phyloP scores from a whole-genome alignment of 805 yeast genomes.

The Clavispora vitiphila region DNA sequence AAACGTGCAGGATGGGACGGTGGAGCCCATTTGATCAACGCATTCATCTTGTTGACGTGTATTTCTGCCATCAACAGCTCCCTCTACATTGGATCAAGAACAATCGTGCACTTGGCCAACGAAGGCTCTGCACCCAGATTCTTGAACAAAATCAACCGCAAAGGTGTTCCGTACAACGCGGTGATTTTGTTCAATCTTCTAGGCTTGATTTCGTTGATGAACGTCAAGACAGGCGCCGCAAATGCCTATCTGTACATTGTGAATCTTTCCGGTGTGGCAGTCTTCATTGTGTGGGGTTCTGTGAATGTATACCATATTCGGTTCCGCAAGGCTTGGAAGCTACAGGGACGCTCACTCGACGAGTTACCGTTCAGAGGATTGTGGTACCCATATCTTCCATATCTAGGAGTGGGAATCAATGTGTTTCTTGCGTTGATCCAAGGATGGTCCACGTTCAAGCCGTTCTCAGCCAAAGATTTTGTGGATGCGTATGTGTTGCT shows the following conservation, averaged over 20 bases:
- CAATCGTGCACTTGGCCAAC: constrained; percentile 59
- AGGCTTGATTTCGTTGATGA: constrained; percentile 54
- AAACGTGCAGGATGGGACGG: constrained; percentile 38
- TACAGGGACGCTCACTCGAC: constrained; percentile 31
- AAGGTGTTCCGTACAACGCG: constrained; percentile 64
- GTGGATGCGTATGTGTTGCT: constrained; percentile 60
- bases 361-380: constrained; percentile 34
- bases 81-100: constrained; percentile 64
- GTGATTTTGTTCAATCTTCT: constrained; percentile 49
- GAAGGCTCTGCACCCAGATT: constrained; percentile 57
- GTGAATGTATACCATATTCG: constrained; percentile 53
- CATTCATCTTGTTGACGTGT: constrained; percentile 59
- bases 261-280: constrained; percentile 60
- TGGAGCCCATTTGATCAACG: constrained; percentile 51
- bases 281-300: constrained; percentile 64
- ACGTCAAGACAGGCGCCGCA: constrained; percentile 54
- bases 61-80: constrained; percentile 67
- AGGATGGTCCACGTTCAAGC: constrained; percentile 61
- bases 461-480: constrained; percentile 43
- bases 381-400: constrained; percentile 48
- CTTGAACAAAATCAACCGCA: constrained; percentile 45
- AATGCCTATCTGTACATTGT: constrained; percentile 57
- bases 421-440: constrained; percentile 54
- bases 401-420: constrained; percentile 45
- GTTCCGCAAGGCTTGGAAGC: constrained; percentile 43